Evolutionary conservation across 257 asterid species (phyloP), one percentile per base, ranked within the genome.

Genomic region (Capsicum chinense): DNA sequence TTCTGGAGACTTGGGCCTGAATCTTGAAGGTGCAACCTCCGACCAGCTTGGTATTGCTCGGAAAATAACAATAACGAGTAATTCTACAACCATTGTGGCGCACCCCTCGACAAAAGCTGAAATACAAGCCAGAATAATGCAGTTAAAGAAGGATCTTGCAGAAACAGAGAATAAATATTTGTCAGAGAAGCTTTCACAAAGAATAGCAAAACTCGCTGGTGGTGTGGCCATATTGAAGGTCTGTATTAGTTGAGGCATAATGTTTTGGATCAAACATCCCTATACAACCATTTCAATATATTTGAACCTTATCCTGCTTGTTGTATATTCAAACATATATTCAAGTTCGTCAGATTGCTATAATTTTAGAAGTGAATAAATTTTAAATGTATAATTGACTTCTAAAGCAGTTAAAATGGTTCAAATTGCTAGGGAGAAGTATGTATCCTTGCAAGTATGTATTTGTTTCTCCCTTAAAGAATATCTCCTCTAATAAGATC

Each of bases 1-100:
- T 81, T 92, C 91, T 86, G 98, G 98, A 87, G 98, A 93, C 80
- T 87, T 95, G 87, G 98, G 98, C 80, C 86, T 93, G 89, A 87
- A 90, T 79, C 96, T 97, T 86, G 95, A 90, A 58, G 83, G 86
- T 83, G 94, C 93, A 83, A 93, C 99, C 56, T 97, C 98, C 54
- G 99, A 97, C 90, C 99, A 97, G 94, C 99, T 97, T 86, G 99
- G 98, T 70, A 91, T 97, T 89, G 98, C 98, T 60, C 94, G 83
- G 85, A 94, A 92, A 90, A 90, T 95, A 86, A 90, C 92, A 60
- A 85, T 93, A 79, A 90, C 98, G 42, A 89, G 91, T 87, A 91
- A 85, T 54, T 90, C 88, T 66, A 93, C 98, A 48, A 95, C 98
- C 78, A 90, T 93, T 66, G 92, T 97, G 86, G 98, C 98, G 35